Evolutionary conservation across 2,329 filamentous ascomycete species (phyloP).

Genomic region (Venturia carpophila): DNA sequence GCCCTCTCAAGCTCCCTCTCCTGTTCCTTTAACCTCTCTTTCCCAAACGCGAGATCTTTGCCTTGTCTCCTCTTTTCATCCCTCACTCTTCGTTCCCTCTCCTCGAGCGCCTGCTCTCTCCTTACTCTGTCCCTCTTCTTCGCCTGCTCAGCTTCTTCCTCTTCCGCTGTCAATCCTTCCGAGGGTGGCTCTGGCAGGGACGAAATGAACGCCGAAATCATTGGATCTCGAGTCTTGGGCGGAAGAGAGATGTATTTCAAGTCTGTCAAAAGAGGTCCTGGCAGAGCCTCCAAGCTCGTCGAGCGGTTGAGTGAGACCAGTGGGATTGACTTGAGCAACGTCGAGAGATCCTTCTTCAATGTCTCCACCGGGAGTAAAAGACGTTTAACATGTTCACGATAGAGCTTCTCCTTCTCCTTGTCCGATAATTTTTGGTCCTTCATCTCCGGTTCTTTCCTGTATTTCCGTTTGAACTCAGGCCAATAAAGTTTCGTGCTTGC

Average conservation of each 20-base stretch:
- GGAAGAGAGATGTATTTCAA: conserved; percentile 63
- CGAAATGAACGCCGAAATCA: conserved; percentile 60
- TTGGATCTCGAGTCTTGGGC: conserved; percentile 50
- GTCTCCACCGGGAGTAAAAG: conserved; percentile 57
- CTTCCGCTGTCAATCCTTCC: conserved; percentile 26
- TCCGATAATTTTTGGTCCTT: conserved; percentile 53
- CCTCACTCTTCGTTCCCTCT: conserved; percentile 54
- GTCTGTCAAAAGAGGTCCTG: conserved; percentile 55
- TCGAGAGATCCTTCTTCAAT: conserved; percentile 61
- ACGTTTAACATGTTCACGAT: conserved; percentile 63
- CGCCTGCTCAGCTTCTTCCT: conserved; percentile 46
- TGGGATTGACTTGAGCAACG: conserved; percentile 56
- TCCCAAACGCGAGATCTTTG: conserved; percentile 52
- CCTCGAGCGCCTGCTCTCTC: conserved; percentile 59
- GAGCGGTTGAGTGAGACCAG: conserved; percentile 51
- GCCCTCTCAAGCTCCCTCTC: conserved; percentile 61
- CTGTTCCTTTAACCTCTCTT: conserved; percentile 55
- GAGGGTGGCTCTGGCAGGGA: conserved; percentile 54
- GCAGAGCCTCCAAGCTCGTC: conserved; percentile 51
- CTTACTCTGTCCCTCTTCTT: conserved; percentile 33
- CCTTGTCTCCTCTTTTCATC: conserved; percentile 56
- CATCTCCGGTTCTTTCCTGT: conserved; percentile 73
- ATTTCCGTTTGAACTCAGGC: conserved; percentile 93
- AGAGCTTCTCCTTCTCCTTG: conserved; percentile 72
- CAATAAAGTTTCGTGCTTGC: conserved; percentile 92